phyloP scores from a whole-genome alignment of 805 yeast genomes.

The Yarrowia deformans region DNA sequence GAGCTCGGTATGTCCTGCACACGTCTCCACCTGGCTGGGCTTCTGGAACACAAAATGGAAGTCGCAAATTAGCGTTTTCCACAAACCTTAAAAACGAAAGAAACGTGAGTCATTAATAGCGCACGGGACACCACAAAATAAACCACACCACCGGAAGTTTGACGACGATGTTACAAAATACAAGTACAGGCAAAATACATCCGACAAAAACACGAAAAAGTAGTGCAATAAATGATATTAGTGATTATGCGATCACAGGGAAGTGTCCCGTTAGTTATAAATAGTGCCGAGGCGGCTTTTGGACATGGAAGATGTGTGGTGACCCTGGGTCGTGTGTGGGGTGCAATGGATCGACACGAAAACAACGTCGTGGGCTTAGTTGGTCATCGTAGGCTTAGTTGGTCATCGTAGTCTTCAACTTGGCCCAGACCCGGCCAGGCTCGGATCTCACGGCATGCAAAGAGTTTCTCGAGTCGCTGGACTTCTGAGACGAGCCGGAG shows the following conservation, averaged over 20 bases:
- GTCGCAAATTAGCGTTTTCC: not conserved
- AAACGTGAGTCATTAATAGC: constrained; percentile 29
- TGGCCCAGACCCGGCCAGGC: constrained; percentile 40
- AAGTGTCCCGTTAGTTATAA: constrained; percentile 8
- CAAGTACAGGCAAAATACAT: not conserved
- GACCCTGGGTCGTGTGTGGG: not conserved
- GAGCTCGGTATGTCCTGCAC: not conserved
- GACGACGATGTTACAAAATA: not conserved
- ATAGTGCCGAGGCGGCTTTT: constrained; percentile 3
- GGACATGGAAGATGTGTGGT: not conserved
- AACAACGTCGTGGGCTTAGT: constrained; percentile 10
- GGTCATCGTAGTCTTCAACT: constrained; percentile 42
- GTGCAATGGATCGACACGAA: not conserved
- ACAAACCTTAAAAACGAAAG: not conserved
- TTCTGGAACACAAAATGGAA: constrained; percentile 11
- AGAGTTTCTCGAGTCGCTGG: constrained; percentile 15
- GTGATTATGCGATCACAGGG: not conserved
- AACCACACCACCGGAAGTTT: no score
- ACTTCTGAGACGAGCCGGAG: not conserved
- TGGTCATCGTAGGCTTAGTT: constrained; percentile 42
- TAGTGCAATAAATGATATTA: constrained; percentile 13
- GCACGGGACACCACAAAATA: not conserved
- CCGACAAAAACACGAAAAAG: not conserved
- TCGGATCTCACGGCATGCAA: constrained; percentile 33
- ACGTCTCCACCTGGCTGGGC: constrained; percentile 1